Evolutionary conservation across 2,329 filamentous ascomycete species (phyloP).

Genomic region (Decorospora gaudefroyi): DNA sequence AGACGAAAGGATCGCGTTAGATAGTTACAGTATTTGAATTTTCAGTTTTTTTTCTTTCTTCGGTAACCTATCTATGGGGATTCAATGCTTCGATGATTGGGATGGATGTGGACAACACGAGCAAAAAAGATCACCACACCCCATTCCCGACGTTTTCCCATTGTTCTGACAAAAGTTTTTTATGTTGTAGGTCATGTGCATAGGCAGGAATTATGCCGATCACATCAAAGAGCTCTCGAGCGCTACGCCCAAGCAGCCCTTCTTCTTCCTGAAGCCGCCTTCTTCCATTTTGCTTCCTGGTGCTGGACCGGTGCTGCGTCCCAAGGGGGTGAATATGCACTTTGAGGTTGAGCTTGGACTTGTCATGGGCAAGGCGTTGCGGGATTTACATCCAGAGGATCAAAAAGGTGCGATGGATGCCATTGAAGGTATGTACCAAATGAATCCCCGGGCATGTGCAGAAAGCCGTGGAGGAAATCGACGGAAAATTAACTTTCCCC

Average conservation of each 20-base stretch:
- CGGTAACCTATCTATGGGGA: too few species aligned
- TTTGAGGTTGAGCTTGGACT: constrained; percentile 95
- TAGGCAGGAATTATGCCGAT: constrained; percentile 95
- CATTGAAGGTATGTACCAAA: constrained; percentile 67
- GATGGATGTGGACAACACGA: not conserved
- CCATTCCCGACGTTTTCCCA: too few species aligned
- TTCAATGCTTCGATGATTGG: too few species aligned
- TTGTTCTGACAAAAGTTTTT: not conserved
- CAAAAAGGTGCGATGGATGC: constrained; percentile 76
- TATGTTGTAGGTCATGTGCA: constrained; percentile 73
- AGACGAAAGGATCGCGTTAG: too few species aligned
- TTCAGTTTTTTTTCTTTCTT: too few species aligned
- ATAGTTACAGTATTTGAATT: too few species aligned
- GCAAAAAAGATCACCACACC: too few species aligned
- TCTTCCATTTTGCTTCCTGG: constrained; percentile 81
- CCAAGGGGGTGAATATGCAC: constrained; percentile 82
- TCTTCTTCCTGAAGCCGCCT: constrained; percentile 97
- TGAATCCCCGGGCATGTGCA: not conserved
- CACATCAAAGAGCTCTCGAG: constrained; percentile 93
- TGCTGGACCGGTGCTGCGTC: constrained; percentile 78
- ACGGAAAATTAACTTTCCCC: not conserved
- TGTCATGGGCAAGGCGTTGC: constrained; percentile 79
- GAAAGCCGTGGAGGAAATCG: not conserved
- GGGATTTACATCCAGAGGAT: constrained; percentile 76
- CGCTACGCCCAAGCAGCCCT: constrained; percentile 85